Base-by-base conservation (phyloP, 192 early-diverging fungal species). In the Diversispora epigaea region DNA sequence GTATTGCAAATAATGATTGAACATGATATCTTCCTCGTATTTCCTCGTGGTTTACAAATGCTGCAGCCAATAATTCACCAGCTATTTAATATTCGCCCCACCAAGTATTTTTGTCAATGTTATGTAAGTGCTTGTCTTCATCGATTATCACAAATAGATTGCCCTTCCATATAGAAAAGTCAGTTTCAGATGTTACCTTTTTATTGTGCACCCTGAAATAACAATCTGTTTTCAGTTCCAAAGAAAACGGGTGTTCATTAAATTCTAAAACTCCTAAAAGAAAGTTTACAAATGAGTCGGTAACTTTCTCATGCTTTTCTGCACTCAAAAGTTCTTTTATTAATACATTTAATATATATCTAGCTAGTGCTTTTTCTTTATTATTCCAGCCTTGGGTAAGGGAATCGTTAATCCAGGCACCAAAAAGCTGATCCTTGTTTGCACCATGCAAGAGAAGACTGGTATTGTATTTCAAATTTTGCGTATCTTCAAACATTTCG, bases 291-390 rank as follows among this genome's bases (percentile, higher is more conserved):
- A 56, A 56, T 56, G 14, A 56, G 55, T 56, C 55, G 4, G 55
- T 56, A 56, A 56, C 55, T 56, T 19, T 56, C n/a, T 56, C 55
- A 56, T 17, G n/a, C n/a, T 56, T 56, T 56, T 17, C 55, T 56
- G 55, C n/a, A n/a, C n/a, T 19, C n/a, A 17, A 6, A 56, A n/a
- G n/a, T 19, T 56, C 55, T 56, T 56, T 56, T 56, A 56, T 4
- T 17, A 56, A 56, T 56, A 56, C n/a, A n/a, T 56, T 19, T 56
- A 17, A 56, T 56, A 56, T 56, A 56, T 49, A 49, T 49, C 47
- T 3, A 49, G 47, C 47, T 49, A 49, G 47, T 3, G 47, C 3
- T 49, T 3, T 0, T 49, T 49, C 47, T 49, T 11, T 49, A 2
- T 49, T 49, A 49, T 49, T 49, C 47, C 47, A 49, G 47, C 3